Conservation (phyloP, 1,139 yeast species). For the Geotrichum klebahnii region DNA sequence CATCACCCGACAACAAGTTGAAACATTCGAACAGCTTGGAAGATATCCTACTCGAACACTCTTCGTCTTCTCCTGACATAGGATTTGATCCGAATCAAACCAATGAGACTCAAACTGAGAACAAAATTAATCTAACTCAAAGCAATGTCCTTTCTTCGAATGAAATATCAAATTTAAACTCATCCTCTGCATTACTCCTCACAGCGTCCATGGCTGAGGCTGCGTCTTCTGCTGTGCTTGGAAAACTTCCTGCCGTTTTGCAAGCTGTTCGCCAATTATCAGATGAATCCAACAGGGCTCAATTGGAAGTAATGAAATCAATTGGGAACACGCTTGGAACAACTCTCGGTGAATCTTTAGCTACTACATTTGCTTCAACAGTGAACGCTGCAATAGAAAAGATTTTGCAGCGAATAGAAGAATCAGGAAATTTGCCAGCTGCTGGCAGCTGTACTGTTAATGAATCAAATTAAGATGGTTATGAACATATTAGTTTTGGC, state of each 20-base stretch:
- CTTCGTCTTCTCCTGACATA: no score
- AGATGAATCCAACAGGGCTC: constrained; percentile 2
- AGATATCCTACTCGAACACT: no score
- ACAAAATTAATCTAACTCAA: no score
- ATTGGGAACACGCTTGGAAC: constrained; percentile 13
- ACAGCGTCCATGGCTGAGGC: neutral
- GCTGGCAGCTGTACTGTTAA: no score
- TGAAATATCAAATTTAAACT: no score
- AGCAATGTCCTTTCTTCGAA: no score
- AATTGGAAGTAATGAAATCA: constrained; percentile 11
- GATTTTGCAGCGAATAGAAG: neutral
- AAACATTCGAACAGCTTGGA: no score
- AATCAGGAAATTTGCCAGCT: neutral
- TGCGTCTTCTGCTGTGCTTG: neutral
- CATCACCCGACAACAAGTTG: no score
- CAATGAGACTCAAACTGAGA: no score
- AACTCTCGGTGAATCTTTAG: constrained; percentile 11
- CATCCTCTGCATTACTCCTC: neutral
- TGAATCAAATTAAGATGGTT: no score
- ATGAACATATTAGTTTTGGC: no score
- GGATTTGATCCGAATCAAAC: no score
- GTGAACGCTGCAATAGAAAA: neutral
- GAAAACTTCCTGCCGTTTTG: neutral
- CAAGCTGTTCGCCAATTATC: constrained; percentile 1
- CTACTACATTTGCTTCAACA: neutral